Base-by-base conservation (phyloP, 2,329 filamentous ascomycete species). In the Alternaria rosae region DNA sequence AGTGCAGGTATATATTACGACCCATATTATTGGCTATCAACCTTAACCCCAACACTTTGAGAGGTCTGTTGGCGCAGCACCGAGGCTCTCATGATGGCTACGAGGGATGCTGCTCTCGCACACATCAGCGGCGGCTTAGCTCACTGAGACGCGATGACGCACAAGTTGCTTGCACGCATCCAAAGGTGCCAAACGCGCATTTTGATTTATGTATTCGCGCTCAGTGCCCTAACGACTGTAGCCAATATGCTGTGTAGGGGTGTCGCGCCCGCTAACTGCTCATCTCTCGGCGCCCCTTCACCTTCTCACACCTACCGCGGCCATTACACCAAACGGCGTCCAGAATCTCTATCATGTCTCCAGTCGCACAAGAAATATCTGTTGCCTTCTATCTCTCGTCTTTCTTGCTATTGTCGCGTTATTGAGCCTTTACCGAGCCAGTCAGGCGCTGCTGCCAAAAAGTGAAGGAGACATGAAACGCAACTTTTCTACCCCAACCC, bases 381-480 rank as follows among this genome's bases (percentile, higher is more conserved):
- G 26, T 20, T 1, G 15, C 10, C 28, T 53, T 47, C 23, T 1
- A 8, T 8, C 28, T 57, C 32, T 41, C 47, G 23, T 42, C 11
- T 2, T n/a, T 2, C 15, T 32, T 41, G 41, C 21, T 38, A 42
- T 62, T 54, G 42, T 45, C 32, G 38, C 52, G 13, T 10, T 21
- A 35, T 44, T 55, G 30, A 17, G 13, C 20, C n/a, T 26, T 21
- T 42, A 13, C 30, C 15, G n/a, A 30, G 35, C 41, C 47, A 56
- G 52, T 35, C 32, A 35, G 20, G 10, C 8, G 12, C 26, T 3
- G 10, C 26, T 41, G 30, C 32, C 30, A 15, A 53, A 15, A 41
- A 38, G 61, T 61, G 57, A 61, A 60, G 42, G 52, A 20, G 30
- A 53, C 28, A 35, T 45, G 35, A 52, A 45, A 51, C 54, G 30